Percentiles rank a stretch among this genome's conserved stretches.
Conservation (phyloP, 768 basidiomycete genomes). For the Podaxis mareebaensis region DNA sequence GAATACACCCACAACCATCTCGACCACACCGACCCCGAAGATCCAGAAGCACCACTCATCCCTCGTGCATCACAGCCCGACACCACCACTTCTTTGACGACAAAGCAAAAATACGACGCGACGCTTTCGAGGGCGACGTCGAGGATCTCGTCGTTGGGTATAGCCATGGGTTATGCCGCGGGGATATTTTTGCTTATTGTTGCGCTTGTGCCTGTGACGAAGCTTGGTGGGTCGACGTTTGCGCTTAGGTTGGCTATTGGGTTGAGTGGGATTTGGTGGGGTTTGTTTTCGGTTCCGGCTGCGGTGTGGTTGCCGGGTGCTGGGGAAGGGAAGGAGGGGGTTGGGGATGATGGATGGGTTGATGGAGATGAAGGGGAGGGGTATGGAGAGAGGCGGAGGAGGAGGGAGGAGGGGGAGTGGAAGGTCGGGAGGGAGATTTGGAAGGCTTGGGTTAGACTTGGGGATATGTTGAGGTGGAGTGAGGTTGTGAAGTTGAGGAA, state of each 20-base stretch:
- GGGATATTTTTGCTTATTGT: conserved; percentile 79
- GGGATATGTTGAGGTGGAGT: conserved; percentile 68
- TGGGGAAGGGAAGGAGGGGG: conserved; percentile 11
- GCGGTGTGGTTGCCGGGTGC: conserved; percentile 67
- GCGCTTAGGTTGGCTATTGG: conserved; percentile 83
- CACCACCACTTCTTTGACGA: not conserved
- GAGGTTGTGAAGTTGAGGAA: conserved; percentile 76
- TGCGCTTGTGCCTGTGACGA: conserved; percentile 75
- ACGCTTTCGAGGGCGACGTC: conserved; percentile 74
- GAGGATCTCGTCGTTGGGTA: conserved; percentile 81
- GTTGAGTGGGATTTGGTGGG: conserved; percentile 88
- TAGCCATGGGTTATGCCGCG: conserved; percentile 83
- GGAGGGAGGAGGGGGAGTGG: conserved; percentile 36
- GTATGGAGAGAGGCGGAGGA: not conserved
- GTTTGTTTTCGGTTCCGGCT: conserved; percentile 75
- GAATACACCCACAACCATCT: conserved; percentile 5
- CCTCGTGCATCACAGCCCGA: conserved; percentile 19
- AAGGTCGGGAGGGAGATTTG: conserved; percentile 38
- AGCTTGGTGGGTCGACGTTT: conserved; percentile 73
- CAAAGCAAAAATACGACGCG: conserved; percentile 46
- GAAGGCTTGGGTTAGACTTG: conserved; percentile 74
- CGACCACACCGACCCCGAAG: conserved; percentile 24
- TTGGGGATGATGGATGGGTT: conserved; percentile 11
- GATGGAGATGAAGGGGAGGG: conserved; percentile 19
- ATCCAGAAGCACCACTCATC: conserved; percentile 41